These are phyloP conservation scores for Ophiognomonia clavigignenti-juglandacearum DNA, from an alignment of 2,329 filamentous ascomycete species.

Conservation along the genomic window DNA sequence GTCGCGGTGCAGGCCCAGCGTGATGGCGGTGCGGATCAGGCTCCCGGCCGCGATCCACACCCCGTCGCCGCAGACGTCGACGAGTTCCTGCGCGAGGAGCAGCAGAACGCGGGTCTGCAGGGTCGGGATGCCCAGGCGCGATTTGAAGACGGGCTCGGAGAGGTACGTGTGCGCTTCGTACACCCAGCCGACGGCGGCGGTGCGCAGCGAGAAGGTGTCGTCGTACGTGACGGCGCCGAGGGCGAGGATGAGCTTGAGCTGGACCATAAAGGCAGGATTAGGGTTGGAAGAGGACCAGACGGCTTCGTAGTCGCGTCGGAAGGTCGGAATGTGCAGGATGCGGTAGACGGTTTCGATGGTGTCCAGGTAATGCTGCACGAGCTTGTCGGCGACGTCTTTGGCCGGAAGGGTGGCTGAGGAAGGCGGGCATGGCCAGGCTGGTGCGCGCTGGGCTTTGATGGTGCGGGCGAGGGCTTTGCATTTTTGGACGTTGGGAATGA, in stretches of 20 bases:
- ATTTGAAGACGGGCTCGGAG: conserved; percentile 40
- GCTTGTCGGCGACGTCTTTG: conserved; percentile 39
- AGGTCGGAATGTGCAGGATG: conserved; percentile 53
- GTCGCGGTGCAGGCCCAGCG: not conserved
- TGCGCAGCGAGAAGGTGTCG: conserved; percentile 36
- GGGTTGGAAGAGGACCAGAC: conserved; percentile 38
- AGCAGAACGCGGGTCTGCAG: conserved; percentile 51
- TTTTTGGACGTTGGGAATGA: conserved; percentile 26
- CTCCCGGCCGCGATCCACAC: conserved; percentile 47
- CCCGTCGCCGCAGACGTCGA: conserved; percentile 43
- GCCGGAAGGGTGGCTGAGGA: conserved; percentile 36
- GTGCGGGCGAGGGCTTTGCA: conserved; percentile 36
- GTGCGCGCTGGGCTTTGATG: conserved; percentile 36
- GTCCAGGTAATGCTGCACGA: conserved; percentile 49
- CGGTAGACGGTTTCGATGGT: conserved; percentile 53
- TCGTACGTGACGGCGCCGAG: conserved; percentile 45
- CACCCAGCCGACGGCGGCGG: conserved; percentile 43
- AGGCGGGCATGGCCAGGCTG: conserved; percentile 28
- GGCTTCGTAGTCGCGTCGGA: conserved; percentile 46
- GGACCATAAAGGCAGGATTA: conserved; percentile 42
- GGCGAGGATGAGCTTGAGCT: conserved; percentile 49
- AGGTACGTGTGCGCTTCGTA: conserved; percentile 50
- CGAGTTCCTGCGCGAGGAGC: conserved; percentile 42
- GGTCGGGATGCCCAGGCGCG: conserved; percentile 40
- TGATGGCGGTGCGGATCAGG: conserved; percentile 47